Conservation (phyloP, 129 eudicot species). For the Lonicera japonica region DNA sequence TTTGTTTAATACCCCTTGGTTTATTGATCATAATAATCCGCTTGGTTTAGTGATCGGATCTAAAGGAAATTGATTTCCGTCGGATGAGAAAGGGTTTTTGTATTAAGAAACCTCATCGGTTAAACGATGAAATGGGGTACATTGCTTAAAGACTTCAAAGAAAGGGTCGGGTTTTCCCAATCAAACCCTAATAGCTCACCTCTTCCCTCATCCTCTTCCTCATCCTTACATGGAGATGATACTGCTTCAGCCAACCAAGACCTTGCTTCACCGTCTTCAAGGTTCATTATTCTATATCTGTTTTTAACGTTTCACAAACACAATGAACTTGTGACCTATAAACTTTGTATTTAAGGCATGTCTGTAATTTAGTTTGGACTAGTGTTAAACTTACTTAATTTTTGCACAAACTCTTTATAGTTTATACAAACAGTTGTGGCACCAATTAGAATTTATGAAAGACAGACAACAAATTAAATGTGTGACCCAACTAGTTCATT, state of each 20-base stretch:
- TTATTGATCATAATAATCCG: too few species aligned
- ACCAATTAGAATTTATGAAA: too few species aligned
- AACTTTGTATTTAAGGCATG: background rate
- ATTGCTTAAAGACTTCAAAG: slow-evolving; percentile 91
- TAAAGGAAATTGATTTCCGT: slow-evolving; percentile 17
- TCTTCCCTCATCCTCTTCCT: slow-evolving; percentile 40
- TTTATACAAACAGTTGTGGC: too few species aligned
- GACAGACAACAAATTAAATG: too few species aligned
- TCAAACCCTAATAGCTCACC: slow-evolving; percentile 17
- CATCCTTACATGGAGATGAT: slow-evolving; percentile 28
- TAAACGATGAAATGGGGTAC: slow-evolving; percentile 97
- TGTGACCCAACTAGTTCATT: too few species aligned
- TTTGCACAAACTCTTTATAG: too few species aligned
- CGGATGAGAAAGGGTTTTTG: slow-evolving; percentile 37
- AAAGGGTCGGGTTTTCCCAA: slow-evolving; percentile 76
- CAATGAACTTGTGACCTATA: background rate
- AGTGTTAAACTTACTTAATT: too few species aligned
- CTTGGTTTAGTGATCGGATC: too few species aligned
- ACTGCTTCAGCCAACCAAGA: slow-evolving; percentile 32
- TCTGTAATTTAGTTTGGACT: background rate
- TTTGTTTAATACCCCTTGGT: too few species aligned
- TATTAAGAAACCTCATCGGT: slow-evolving; percentile 18
- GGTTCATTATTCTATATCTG: slow-evolving; percentile 11
- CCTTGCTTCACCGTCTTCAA: slow-evolving; percentile 29
- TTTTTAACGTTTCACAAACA: background rate